Conservation (phyloP, 108 stramenopile genomes). For the Thalassiosira profunda region DNA sequence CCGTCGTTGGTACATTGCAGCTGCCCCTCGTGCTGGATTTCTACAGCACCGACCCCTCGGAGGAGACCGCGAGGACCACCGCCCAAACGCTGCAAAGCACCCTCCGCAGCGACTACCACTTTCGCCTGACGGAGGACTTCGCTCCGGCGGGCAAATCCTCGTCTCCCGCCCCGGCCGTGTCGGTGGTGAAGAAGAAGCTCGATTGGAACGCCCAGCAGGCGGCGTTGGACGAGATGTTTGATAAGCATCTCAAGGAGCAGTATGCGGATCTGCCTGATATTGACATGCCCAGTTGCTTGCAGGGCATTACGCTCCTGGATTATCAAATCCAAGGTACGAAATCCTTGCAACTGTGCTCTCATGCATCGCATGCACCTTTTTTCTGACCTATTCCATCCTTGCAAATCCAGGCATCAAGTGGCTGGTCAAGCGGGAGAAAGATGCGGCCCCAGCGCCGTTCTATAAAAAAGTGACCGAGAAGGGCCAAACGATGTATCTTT, state of each 20-base stretch:
- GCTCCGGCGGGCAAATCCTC: background rate
- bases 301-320: slow-evolving; percentile 30
- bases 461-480: slow-evolving; percentile 47
- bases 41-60: slow-evolving; percentile 9
- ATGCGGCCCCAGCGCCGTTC: slow-evolving; percentile 51
- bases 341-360: too few species aligned
- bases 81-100: background rate
- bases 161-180: background rate
- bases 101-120: slow-evolving; percentile 3
- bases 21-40: slow-evolving; percentile 47
- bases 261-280: slow-evolving; percentile 42
- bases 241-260: slow-evolving; percentile 42
- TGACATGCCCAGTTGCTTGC: slow-evolving; percentile 23
- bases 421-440: slow-evolving; percentile 58
- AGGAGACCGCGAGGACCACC: background rate
- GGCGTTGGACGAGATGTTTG: slow-evolving; percentile 69
- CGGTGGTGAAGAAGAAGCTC: slow-evolving; percentile 35
- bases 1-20: background rate
- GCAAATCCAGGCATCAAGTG: slow-evolving; percentile 68
- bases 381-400: too few species aligned
- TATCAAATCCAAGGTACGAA: slow-evolving; percentile 58
- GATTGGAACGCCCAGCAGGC: slow-evolving; percentile 42
- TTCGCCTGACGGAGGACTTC: slow-evolving; percentile 4
- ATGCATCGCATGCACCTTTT: too few species aligned
- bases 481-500: slow-evolving; percentile 32